Evolutionary conservation across 352 stramenopile species (phyloP).

Genomic region (Thalassiosira hispida): DNA sequence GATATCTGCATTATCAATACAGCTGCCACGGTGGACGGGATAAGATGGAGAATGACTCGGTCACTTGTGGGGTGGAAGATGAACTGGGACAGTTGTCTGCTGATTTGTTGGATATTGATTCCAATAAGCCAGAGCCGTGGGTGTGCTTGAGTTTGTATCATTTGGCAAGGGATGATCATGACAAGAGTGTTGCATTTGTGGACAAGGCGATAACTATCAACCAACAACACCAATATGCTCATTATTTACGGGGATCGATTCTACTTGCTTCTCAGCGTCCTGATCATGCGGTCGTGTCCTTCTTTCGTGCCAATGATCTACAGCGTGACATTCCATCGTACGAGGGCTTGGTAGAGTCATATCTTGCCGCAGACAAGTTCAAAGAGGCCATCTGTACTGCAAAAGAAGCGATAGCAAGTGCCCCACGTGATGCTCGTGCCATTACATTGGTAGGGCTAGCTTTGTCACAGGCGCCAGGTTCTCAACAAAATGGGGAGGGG

Average conservation of each 20-base stretch:
- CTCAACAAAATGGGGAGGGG: conserved; percentile 54
- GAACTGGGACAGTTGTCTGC: conserved; percentile 75
- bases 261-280: conserved; percentile 74
- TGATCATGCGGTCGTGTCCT: conserved; percentile 78
- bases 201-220: conserved; percentile 82
- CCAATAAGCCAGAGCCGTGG: conserved; percentile 82
- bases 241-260: conserved; percentile 79
- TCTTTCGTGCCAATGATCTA: conserved; percentile 83
- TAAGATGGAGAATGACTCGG: conserved; percentile 15
- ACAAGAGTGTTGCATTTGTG: conserved; percentile 78
- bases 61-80: conserved; percentile 45
- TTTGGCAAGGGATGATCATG: conserved; percentile 72
- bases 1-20: conserved; percentile 55
- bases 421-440: conserved; percentile 72
- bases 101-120: conserved; percentile 75
- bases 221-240: conserved; percentile 70
- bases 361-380: conserved; percentile 73
- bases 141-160: conserved; percentile 79
- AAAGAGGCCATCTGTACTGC: conserved; percentile 83
- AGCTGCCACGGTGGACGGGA: conserved; percentile 33
- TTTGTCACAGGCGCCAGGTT: conserved; percentile 65
- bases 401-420: conserved; percentile 78
- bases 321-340: conserved; percentile 73
- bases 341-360: conserved; percentile 80
- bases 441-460: conserved; percentile 83